A percentile compares a stretch with the other conserved stretches of the same genome.
These are phyloP conservation scores for Colletotrichum chlorophyti DNA, from an alignment of 2,329 filamentous ascomycete genomes.

Conservation along the genomic window DNA sequence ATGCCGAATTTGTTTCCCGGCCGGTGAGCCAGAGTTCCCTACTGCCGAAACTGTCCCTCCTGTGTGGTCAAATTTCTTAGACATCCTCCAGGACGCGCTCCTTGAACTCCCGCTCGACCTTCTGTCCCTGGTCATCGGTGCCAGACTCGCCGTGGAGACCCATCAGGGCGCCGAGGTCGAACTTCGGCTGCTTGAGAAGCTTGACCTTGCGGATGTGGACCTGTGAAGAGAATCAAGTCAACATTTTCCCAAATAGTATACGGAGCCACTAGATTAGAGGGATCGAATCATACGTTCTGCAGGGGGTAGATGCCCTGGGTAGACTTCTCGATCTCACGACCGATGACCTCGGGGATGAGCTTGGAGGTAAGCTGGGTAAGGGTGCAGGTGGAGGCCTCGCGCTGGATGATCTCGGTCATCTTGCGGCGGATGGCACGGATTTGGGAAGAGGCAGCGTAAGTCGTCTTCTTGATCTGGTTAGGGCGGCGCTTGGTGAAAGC, in stretches of 20 bases:
- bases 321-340: constrained; percentile 99
- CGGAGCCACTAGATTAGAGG: background rate
- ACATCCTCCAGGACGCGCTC: constrained; percentile 93
- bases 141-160: constrained; percentile 97
- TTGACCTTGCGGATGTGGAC: constrained; percentile 99
- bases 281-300: constrained; percentile 78
- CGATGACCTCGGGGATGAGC: constrained; percentile 99
- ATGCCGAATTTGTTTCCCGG: constrained; percentile 37
- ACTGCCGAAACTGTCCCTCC: constrained; percentile 50
- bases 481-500: constrained; percentile 99
- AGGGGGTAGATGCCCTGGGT: constrained; percentile 99
- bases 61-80: constrained; percentile 64
- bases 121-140: constrained; percentile 95
- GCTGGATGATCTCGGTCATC: constrained; percentile 99
- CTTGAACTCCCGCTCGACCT: constrained; percentile 99
- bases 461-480: constrained; percentile 99
- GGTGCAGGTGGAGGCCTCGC: constrained; percentile 93
- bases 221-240: constrained; percentile 63
- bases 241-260: no score
- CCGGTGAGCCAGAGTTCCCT: constrained; percentile 28
- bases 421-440: constrained; percentile 98
- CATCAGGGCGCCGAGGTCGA: constrained; percentile 96
- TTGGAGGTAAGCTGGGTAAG: constrained; percentile 97
- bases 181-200: constrained; percentile 98
- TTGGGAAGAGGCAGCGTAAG: constrained; percentile 95